Evolutionary conservation across 164 flowering plant species (phyloP).

Genomic region (Macadamia tetraphylla): DNA sequence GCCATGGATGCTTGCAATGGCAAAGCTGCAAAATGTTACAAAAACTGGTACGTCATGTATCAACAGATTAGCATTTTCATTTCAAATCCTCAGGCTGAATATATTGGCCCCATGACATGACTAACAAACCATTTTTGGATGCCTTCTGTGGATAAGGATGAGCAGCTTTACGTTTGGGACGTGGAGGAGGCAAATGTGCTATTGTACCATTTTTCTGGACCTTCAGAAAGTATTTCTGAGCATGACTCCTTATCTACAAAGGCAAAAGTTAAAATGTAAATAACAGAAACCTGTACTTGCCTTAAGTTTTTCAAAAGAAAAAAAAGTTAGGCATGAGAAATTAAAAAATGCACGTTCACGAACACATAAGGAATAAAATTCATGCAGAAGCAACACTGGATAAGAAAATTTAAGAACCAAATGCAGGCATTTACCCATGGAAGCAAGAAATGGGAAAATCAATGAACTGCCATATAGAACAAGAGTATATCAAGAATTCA

Average conservation of each 20-base stretch:
- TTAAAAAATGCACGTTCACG: too few species aligned
- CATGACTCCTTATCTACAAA: conserved; percentile 88
- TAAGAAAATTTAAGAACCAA: too few species aligned
- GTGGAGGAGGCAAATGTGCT: conserved; percentile 96
- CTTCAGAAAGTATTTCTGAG: conserved; percentile 94
- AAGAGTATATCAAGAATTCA: too few species aligned
- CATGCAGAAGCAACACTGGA: too few species aligned
- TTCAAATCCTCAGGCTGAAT: neutral
- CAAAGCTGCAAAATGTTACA: conserved; percentile 37
- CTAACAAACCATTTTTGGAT: conserved; percentile 62
- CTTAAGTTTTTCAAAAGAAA: too few species aligned
- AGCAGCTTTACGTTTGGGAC: conserved; percentile 91
- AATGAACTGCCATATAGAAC: too few species aligned
- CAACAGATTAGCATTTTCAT: neutral
- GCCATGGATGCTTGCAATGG: conserved; percentile 51
- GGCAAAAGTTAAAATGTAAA: neutral
- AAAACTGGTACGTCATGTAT: conserved; percentile 11
- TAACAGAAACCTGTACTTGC: too few species aligned
- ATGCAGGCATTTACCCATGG: too few species aligned
- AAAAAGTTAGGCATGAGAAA: too few species aligned
- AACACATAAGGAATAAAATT: too few species aligned
- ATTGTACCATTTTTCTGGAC: conserved; percentile 88
- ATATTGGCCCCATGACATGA: neutral
- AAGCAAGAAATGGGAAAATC: too few species aligned
- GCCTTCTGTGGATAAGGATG: conserved; percentile 95